Evolutionary conservation across 495 filamentous ascomycete species (phyloP).

Genomic region (Talaromyces thailandensis): DNA sequence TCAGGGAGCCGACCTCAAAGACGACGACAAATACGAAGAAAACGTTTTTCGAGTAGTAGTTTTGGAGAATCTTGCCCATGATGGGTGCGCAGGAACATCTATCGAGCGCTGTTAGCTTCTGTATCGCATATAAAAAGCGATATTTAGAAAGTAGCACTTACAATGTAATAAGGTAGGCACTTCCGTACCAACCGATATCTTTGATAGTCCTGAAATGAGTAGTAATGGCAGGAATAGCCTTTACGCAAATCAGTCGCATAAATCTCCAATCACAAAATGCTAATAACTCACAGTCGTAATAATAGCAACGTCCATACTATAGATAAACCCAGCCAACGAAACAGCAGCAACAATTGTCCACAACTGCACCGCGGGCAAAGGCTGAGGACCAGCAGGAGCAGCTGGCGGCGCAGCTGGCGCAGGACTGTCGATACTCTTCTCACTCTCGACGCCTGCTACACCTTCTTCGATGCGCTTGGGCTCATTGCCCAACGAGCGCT

Average conservation of each 20-base stretch:
- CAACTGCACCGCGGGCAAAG: constrained; percentile 11
- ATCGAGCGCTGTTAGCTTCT: background rate
- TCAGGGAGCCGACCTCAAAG: constrained; percentile 63
- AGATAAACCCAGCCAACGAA: constrained; percentile 27
- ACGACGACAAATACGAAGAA: constrained; percentile 52
- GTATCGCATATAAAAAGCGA: background rate
- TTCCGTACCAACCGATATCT: constrained; percentile 45
- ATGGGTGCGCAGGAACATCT: constrained; percentile 24
- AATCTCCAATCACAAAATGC: background rate
- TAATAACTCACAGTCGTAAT: constrained; percentile 28
- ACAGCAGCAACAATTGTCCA: constrained; percentile 15
- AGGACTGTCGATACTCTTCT: background rate
- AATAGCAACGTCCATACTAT: constrained; percentile 36
- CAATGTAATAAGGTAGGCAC: constrained; percentile 47
- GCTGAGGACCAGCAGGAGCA: background rate
- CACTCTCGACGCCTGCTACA: background rate
- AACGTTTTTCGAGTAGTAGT: constrained; percentile 19
- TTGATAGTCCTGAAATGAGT: constrained; percentile 34
- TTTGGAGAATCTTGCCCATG: constrained; percentile 10
- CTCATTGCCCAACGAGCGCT: background rate
- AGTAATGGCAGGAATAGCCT: constrained; percentile 35
- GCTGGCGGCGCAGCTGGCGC: background rate
- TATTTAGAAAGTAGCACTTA: constrained; percentile 6
- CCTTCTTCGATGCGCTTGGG: constrained; percentile 1
- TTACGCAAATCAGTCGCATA: background rate